Evolutionary conservation across 345 rosid species (phyloP).

Genomic region (Aquilaria sinensis): DNA sequence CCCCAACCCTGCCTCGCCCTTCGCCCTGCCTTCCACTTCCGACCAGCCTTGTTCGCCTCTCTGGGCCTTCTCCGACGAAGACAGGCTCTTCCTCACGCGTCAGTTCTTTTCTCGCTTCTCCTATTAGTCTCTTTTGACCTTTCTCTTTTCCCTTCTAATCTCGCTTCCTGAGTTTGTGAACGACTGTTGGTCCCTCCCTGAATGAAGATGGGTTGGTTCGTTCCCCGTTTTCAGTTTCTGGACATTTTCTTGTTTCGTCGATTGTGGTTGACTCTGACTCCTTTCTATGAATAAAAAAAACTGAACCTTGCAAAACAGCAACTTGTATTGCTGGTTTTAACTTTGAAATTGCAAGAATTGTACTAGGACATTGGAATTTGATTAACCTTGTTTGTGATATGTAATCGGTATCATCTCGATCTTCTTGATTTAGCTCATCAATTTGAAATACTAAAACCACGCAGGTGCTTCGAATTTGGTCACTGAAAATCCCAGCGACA

Average conservation of each 20-base stretch:
- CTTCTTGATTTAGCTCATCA: conserved; percentile 7
- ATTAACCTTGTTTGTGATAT: conserved; percentile 1
- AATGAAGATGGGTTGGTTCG: too few relatives aligned
- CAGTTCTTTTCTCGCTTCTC: conserved; percentile 15
- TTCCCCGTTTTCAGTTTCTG: too few relatives aligned
- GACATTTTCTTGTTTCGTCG: too few relatives aligned
- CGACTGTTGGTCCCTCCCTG: not conserved
- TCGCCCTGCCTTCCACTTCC: conserved; percentile 36
- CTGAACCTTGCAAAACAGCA: too few relatives aligned
- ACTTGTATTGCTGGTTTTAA: too few relatives aligned
- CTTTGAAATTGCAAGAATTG: too few relatives aligned
- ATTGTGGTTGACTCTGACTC: too few relatives aligned
- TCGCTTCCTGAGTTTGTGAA: not conserved
- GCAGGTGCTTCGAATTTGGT: conserved; percentile 46
- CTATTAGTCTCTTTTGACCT: not conserved
- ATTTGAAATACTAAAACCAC: conserved; percentile 6
- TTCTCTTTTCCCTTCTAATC: not conserved
- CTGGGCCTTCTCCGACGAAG: conserved; percentile 76
- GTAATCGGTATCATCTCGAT: not conserved
- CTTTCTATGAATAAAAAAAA: too few relatives aligned
- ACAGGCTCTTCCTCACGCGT: conserved; percentile 44
- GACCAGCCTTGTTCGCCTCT: conserved; percentile 89
- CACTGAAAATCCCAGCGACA: conserved; percentile 30
- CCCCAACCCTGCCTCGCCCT: conserved; percentile 55
- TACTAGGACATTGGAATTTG: conserved; percentile 8